Evolutionary conservation across 106 monocot genomes (phyloP).

Genomic region (Allium fistulosum): DNA sequence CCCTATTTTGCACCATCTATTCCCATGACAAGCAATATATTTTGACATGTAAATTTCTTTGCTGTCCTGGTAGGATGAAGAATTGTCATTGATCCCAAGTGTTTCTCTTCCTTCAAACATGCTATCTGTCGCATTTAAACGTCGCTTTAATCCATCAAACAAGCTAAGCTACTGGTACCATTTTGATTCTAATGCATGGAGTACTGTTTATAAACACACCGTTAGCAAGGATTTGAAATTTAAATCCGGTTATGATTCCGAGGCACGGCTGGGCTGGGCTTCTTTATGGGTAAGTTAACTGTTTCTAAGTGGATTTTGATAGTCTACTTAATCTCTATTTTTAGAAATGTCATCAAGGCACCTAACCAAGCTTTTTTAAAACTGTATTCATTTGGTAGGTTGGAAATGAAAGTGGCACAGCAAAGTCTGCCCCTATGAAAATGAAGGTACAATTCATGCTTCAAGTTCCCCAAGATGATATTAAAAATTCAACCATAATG

Average conservation of each 20-base stretch:
- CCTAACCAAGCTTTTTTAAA: neutral
- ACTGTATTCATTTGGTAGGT: conserved; percentile 32
- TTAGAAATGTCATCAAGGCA: neutral
- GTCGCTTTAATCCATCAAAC: conserved; percentile 66
- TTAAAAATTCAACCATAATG: conserved; percentile 40
- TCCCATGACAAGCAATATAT: no score
- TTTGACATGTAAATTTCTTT: neutral
- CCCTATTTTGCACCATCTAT: no score
- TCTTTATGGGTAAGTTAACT: conserved; percentile 72
- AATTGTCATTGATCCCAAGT: conserved; percentile 82
- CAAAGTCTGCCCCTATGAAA: conserved; percentile 77
- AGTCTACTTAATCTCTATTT: no score
- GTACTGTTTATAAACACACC: conserved; percentile 73
- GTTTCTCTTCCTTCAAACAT: conserved; percentile 69
- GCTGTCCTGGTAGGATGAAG: conserved; percentile 51
- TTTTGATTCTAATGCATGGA: conserved; percentile 70
- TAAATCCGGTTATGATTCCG: conserved; percentile 98
- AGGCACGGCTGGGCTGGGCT: conserved; percentile 72
- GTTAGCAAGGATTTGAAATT: conserved; percentile 68
- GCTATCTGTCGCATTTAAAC: conserved; percentile 69
- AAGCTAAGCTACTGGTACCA: conserved; percentile 86
- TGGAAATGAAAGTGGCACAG: conserved; percentile 67
- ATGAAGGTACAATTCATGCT: conserved; percentile 82
- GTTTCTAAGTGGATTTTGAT: neutral
- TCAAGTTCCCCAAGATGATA: conserved; percentile 74